phyloP scores from a whole-genome alignment of 352 stramenopile species.

The Blastocystis sp. region DNA sequence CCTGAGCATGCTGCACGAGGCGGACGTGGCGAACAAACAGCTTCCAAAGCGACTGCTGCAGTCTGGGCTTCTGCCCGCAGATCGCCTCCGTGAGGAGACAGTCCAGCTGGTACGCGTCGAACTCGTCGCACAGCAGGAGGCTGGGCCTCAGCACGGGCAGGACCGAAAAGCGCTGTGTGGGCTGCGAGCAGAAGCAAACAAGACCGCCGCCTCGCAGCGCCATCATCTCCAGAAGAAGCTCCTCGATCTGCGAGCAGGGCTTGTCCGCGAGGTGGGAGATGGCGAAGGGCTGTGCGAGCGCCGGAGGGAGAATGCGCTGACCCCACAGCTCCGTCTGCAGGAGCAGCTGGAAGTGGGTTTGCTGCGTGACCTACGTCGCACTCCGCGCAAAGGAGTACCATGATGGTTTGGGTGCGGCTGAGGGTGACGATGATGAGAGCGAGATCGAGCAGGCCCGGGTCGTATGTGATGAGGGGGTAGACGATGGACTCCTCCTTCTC shows the following conservation, averaged over 20 bases:
- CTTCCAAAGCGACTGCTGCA: slow-evolving; percentile 30
- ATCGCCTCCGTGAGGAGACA: not conserved
- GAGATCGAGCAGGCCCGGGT: slow-evolving; percentile 26
- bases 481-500: not conserved
- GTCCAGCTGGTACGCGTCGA: not conserved
- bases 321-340: slow-evolving; percentile 35
- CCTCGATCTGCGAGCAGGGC: not conserved
- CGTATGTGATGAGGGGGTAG: slow-evolving; percentile 39
- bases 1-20: not conserved
- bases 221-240: slow-evolving; percentile 41
- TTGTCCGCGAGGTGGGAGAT: slow-evolving; percentile 4
- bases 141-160: not conserved
- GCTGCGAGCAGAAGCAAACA: not conserved
- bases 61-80: not conserved
- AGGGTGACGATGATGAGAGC: slow-evolving; percentile 5
- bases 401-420: not conserved
- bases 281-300: not conserved
- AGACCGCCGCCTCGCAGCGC: not conserved
- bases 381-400: not conserved
- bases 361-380: not conserved
- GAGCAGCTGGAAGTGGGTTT: slow-evolving; percentile 30
- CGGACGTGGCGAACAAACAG: not conserved
- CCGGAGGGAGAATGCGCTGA: slow-evolving; percentile 23
- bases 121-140: not conserved
- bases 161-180: not conserved